Conservation (phyloP, 2,329 filamentous ascomycete genomes). For the Penicillium sp. region DNA sequence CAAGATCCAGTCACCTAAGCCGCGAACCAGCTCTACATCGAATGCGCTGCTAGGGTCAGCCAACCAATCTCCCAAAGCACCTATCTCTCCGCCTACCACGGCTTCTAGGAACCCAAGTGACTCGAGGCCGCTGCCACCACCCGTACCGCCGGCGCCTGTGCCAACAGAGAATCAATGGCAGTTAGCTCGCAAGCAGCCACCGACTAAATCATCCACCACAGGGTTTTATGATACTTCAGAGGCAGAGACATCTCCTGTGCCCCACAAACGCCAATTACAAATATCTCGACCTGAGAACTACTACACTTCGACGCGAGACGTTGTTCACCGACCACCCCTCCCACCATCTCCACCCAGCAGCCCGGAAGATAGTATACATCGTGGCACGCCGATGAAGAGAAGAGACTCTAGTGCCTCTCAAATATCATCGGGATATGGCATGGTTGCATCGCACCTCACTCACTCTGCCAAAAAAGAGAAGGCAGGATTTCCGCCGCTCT, state of each 20-base stretch:
- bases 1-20: constrained; percentile 28
- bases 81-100: constrained; percentile 3
- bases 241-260: constrained; percentile 25
- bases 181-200: constrained; percentile 28
- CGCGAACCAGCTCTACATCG: constrained; percentile 18
- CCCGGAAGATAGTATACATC: constrained; percentile 34
- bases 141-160: constrained; percentile 29
- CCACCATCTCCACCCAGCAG: constrained; percentile 41
- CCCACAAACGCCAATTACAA: constrained; percentile 33
- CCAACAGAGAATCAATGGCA: constrained; percentile 32
- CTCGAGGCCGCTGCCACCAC: constrained; percentile 29
- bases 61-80: constrained; percentile 13
- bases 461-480: constrained; percentile 30
- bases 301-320: constrained; percentile 30
- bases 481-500: constrained; percentile 63
- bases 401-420: constrained; percentile 29
- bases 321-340: constrained; percentile 28
- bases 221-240: constrained; percentile 19
- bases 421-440: constrained; percentile 40
- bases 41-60: constrained; percentile 17
- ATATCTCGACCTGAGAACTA: constrained; percentile 39
- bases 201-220: constrained; percentile 27
- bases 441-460: constrained; percentile 38
- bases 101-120: constrained; percentile 22
- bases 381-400: constrained; percentile 23